A percentile compares a stretch with the other conserved stretches of the same genome.
phyloP scores from a whole-genome alignment of 352 stramenopile species.

The Globisporangium viniferum region DNA sequence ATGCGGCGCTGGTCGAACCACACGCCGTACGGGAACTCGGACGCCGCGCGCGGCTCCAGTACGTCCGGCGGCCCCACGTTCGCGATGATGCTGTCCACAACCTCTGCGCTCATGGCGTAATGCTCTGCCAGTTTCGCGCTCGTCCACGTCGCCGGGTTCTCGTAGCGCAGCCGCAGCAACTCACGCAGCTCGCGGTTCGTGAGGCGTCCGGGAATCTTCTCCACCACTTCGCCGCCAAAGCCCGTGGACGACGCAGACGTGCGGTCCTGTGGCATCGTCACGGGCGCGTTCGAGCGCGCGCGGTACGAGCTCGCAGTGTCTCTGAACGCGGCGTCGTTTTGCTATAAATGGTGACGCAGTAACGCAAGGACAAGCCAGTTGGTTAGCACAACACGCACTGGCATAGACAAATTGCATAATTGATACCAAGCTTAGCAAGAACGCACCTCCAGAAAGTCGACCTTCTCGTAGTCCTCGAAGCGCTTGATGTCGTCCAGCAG shows the following conservation, averaged over 20 bases:
- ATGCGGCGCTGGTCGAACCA: slow-evolving; percentile 30
- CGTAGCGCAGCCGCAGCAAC: slow-evolving; percentile 63
- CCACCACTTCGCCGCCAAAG: slow-evolving; percentile 34
- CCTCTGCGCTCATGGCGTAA: slow-evolving; percentile 36
- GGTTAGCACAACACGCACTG: neutral
- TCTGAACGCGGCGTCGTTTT: slow-evolving; percentile 48
- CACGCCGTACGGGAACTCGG: slow-evolving; percentile 55
- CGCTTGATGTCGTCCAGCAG: slow-evolving; percentile 46
- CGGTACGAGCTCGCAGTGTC: slow-evolving; percentile 69
- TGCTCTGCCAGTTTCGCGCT: slow-evolving; percentile 41
- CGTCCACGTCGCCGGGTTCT: slow-evolving; percentile 50
- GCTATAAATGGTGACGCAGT: slow-evolving; percentile 16
- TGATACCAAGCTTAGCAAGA: neutral
- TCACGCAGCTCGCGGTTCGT: slow-evolving; percentile 51
- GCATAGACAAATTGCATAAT: neutral
- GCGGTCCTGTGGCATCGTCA: slow-evolving; percentile 49
- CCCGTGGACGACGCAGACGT: slow-evolving; percentile 35
- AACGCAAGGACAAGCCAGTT: neutral
- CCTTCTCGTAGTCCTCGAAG: slow-evolving; percentile 56
- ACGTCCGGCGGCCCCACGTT: slow-evolving; percentile 55
- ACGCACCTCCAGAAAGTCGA: slow-evolving; percentile 39
- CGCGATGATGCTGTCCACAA: slow-evolving; percentile 35
- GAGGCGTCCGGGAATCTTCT: slow-evolving; percentile 43
- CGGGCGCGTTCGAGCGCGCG: slow-evolving; percentile 30
- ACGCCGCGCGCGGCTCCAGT: slow-evolving; percentile 39